These are phyloP conservation scores for Diospyros lotus DNA, from an alignment of 148 eudicot genomes.

Conservation along the genomic window DNA sequence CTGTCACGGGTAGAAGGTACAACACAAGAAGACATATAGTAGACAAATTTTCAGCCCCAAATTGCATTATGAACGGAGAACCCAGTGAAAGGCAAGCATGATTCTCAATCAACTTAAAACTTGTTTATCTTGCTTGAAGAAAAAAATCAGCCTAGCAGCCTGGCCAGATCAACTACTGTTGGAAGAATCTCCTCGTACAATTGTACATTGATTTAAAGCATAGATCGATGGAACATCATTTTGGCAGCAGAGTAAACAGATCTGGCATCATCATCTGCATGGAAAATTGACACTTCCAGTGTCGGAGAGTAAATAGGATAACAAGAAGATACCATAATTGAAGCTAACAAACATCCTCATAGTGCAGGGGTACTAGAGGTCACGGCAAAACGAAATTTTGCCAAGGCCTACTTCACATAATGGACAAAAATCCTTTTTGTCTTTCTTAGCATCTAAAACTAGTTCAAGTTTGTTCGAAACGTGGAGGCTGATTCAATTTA, in stretches of 20 bases:
- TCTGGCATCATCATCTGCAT: conserved; percentile 82
- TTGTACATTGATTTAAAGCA: conserved; percentile 17
- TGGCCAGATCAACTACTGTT: too few species aligned
- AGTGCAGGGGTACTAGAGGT: background rate
- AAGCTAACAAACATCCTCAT: background rate
- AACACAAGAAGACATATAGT: too few species aligned
- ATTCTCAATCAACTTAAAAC: too few species aligned
- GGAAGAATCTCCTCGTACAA: too few species aligned
- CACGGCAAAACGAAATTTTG: background rate
- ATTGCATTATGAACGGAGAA: too few species aligned
- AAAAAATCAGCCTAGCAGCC: too few species aligned
- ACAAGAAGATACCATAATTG: background rate
- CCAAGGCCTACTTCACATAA: background rate
- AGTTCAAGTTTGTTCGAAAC: background rate
- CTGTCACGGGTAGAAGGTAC: too few species aligned
- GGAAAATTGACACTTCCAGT: background rate
- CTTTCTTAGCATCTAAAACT: background rate
- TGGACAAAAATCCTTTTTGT: background rate
- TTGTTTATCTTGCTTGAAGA: too few species aligned
- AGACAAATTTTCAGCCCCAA: too few species aligned
- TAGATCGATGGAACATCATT: conserved; percentile 50
- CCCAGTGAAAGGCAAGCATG: too few species aligned
- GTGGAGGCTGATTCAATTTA: too few species aligned
- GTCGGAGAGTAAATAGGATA: background rate
- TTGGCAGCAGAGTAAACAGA: conserved; percentile 57